Conservation (phyloP, 2,329 filamentous ascomycete species). For the Fonsecaea multimorphosa region DNA sequence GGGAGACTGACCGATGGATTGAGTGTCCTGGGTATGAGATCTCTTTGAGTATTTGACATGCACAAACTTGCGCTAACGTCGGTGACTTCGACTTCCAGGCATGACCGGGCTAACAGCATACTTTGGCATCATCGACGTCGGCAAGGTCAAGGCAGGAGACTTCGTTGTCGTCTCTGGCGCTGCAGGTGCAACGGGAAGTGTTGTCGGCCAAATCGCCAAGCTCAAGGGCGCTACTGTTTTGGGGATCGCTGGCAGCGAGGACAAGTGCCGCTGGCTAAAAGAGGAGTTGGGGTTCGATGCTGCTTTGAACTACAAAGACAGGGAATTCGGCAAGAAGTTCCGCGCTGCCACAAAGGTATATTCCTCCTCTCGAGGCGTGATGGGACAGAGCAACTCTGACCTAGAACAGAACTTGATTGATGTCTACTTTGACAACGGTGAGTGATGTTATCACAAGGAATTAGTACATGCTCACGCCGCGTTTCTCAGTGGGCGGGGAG, state of each 20-base stretch:
- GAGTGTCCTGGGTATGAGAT: slow-evolving; percentile 54
- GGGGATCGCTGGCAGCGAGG: slow-evolving; percentile 69
- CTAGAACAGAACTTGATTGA: slow-evolving; percentile 58
- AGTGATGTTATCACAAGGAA: not conserved
- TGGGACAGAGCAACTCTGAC: not conserved
- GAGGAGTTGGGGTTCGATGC: slow-evolving; percentile 70
- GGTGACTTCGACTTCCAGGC: slow-evolving; percentile 52
- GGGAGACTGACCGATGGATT: slow-evolving; percentile 65
- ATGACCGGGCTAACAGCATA: slow-evolving; percentile 77
- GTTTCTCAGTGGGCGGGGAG: slow-evolving; percentile 64
- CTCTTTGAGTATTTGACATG: too few relatives aligned
- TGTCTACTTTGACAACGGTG: slow-evolving; percentile 72
- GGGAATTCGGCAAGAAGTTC: slow-evolving; percentile 66
- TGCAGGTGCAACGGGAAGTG: slow-evolving; percentile 74
- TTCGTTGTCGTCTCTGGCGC: slow-evolving; percentile 79
- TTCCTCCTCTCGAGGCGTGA: not conserved
- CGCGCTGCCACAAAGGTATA: slow-evolving; percentile 60
- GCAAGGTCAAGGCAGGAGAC: slow-evolving; percentile 70
- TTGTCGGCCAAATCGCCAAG: slow-evolving; percentile 80
- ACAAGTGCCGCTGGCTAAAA: slow-evolving; percentile 71
- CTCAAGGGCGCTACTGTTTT: slow-evolving; percentile 69
- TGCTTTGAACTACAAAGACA: slow-evolving; percentile 72
- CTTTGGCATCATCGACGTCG: slow-evolving; percentile 74
- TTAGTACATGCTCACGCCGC: not conserved
- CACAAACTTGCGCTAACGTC: not conserved